A percentile compares a stretch with the other conserved stretches of the same genome.
phyloP scores from a whole-genome alignment of 495 filamentous ascomycete genomes.

The Tuber brumale region DNA sequence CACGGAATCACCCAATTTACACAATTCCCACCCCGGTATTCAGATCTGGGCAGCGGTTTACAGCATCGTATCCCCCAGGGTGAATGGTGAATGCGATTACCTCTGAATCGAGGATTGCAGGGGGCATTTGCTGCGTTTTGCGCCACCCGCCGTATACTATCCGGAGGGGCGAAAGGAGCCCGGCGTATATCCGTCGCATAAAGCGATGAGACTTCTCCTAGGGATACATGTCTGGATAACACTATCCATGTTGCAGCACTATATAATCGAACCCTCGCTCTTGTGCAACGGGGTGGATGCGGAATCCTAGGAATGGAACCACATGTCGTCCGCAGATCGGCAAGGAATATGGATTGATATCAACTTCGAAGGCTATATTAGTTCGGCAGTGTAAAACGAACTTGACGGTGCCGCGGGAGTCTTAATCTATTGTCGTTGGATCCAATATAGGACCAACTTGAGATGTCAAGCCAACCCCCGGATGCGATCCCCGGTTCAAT shows the following conservation, averaged over 20 bases:
- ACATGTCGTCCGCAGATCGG: background rate
- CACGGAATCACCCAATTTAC: background rate
- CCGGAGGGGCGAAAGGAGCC: background rate
- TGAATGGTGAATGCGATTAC: background rate
- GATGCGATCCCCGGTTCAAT: background rate
- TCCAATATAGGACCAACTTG: background rate
- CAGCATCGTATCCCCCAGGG: background rate
- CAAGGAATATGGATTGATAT: background rate
- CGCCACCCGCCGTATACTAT: background rate
- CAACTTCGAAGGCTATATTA: background rate
- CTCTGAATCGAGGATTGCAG: background rate
- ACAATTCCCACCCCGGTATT: background rate
- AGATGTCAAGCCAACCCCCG: background rate
- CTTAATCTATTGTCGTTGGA: background rate
- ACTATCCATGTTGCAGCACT: background rate
- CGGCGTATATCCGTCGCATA: background rate
- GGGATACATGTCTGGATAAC: background rate
- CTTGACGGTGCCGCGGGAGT: background rate
- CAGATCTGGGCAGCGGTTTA: background rate
- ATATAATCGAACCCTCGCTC: background rate
- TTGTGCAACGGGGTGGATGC: background rate
- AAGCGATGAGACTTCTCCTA: background rate
- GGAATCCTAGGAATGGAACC: background rate
- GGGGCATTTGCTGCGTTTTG: background rate
- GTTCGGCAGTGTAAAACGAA: background rate